Base-by-base conservation (phyloP, 2,329 filamentous ascomycete species). In the Diaporthe citrichinensis region DNA sequence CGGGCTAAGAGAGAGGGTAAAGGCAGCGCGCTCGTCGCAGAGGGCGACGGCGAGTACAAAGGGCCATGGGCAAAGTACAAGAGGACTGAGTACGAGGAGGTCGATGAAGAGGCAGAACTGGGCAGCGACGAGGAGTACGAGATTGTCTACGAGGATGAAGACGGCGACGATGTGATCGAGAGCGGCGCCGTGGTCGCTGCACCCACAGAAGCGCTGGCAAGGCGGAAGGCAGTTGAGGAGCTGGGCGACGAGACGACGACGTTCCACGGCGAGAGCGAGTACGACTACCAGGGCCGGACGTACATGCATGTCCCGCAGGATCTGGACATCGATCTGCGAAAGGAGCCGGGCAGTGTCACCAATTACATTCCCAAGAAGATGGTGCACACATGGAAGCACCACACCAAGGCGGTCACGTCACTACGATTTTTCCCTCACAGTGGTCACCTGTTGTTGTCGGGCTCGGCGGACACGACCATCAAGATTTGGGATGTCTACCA, bases 221-320 rank as follows among this genome's bases (percentile, higher is more conserved):
- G 87, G 77, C 84, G 92, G 78, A 90, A 91, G 82, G 87, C 91
- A 81, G 88, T 88, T 12, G 90, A 92, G 81, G 88, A 88, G 78
- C 78, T 88, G 80, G 92, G 92, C 76, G 90, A 90, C 36, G 97
- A 99, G 86, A 97, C 93, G 71, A 95, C 93, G 58, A 93, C 92
- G 59, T 99, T 98, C 85, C 94, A 98, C 81, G 97, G 96, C 77
- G 90, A 90, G 55, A 89, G 94, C 81, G 88, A 97, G 85, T 93
- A 92, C 87, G 97, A 99, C 84, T 99, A 99, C 86, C 94, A 97
- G 83, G 97, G 97, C 65, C 90, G 97, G 78, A 98, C 96, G 46
- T 99, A 98, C 83, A 98, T 99, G 96, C 97, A 99, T 85, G 90
- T 98, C 61, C 97, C 97, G 4, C 95, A 95, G 83, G 96, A 98